Evolutionary conservation across 2,329 filamentous ascomycete species (phyloP).

Genomic region (Gliomastix tumulicola): DNA sequence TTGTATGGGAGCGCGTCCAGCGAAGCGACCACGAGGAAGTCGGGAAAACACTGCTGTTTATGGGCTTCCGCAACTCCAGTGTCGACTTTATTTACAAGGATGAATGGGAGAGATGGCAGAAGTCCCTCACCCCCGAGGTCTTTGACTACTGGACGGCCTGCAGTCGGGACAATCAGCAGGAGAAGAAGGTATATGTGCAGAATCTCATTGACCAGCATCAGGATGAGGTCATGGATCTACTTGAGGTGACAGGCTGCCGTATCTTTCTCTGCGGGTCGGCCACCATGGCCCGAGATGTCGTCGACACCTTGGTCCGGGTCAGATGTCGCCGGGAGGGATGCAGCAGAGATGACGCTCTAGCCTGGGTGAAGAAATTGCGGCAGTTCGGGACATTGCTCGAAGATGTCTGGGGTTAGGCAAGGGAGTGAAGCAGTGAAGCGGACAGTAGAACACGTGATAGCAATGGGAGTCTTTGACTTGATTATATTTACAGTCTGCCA

Average conservation of each 20-base stretch:
- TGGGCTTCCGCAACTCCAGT: slow-evolving; percentile 11
- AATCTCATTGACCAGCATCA: slow-evolving; percentile 80
- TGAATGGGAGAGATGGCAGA: slow-evolving; percentile 53
- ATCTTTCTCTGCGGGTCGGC: slow-evolving; percentile 97
- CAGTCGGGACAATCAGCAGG: slow-evolving; percentile 65
- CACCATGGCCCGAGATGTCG: slow-evolving; percentile 90
- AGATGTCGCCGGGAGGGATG: neutral
- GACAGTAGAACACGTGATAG: too few relatives aligned
- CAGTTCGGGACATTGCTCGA: neutral
- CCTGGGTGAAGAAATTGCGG: neutral
- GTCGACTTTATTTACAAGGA: slow-evolving; percentile 2
- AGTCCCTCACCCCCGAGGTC: slow-evolving; percentile 69
- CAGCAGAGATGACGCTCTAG: neutral
- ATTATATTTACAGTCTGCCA: too few relatives aligned
- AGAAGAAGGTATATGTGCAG: slow-evolving; percentile 92
- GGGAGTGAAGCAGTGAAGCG: too few relatives aligned
- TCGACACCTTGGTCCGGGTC: neutral
- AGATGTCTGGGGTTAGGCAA: neutral
- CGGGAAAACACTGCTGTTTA: slow-evolving; percentile 3
- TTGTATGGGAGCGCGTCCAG: slow-evolving; percentile 6
- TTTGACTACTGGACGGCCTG: slow-evolving; percentile 92
- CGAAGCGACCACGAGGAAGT: slow-evolving; percentile 5
- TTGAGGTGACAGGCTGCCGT: slow-evolving; percentile 75
- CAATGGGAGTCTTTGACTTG: too few relatives aligned
- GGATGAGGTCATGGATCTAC: slow-evolving; percentile 77